phyloP scores from a whole-genome alignment of 2,329 filamentous ascomycete genomes.

The Microdochium paspali region DNA sequence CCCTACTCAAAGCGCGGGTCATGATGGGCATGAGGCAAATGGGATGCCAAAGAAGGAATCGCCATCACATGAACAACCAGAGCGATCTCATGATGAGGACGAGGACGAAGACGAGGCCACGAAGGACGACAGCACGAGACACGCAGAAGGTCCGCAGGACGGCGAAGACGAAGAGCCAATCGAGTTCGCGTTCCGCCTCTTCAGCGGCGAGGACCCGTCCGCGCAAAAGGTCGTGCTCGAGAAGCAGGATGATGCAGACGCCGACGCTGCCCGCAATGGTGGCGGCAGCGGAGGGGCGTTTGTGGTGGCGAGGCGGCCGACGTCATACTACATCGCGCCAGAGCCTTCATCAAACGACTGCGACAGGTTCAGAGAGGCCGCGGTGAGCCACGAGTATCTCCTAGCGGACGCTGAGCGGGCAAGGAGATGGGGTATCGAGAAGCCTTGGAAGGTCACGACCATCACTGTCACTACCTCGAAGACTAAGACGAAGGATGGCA shows the following conservation, averaged over 20 bases:
- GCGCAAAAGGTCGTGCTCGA: constrained; percentile 40
- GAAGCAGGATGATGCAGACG: constrained; percentile 25
- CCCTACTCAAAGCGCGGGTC: no score
- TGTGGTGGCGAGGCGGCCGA: constrained; percentile 28
- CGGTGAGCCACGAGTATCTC: constrained; percentile 44
- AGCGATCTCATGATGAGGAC: constrained; percentile 7
- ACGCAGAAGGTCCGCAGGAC: constrained; percentile 13
- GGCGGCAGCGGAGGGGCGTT: constrained; percentile 30
- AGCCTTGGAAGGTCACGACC: constrained; percentile 48
- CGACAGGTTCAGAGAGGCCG: constrained; percentile 30
- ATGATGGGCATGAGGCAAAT: no score
- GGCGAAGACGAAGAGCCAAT: constrained; percentile 17
- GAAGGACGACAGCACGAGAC: neutral
- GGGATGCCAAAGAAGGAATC: no score
- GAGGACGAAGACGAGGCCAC: constrained; percentile 11
- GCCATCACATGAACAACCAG: no score
- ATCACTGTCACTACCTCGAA: constrained; percentile 28
- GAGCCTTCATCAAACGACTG: constrained; percentile 25
- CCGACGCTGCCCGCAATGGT: no score
- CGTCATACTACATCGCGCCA: constrained; percentile 38
- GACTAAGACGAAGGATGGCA: constrained; percentile 4
- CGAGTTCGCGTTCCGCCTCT: constrained; percentile 49
- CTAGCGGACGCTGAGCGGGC: constrained; percentile 25
- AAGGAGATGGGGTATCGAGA: constrained; percentile 47
- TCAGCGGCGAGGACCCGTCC: constrained; percentile 33